Evolutionary conservation across 2,329 filamentous ascomycete species (phyloP), one percentile per base, ranked within the genome.

Genomic region (Pseudogymnoascus sp.): DNA sequence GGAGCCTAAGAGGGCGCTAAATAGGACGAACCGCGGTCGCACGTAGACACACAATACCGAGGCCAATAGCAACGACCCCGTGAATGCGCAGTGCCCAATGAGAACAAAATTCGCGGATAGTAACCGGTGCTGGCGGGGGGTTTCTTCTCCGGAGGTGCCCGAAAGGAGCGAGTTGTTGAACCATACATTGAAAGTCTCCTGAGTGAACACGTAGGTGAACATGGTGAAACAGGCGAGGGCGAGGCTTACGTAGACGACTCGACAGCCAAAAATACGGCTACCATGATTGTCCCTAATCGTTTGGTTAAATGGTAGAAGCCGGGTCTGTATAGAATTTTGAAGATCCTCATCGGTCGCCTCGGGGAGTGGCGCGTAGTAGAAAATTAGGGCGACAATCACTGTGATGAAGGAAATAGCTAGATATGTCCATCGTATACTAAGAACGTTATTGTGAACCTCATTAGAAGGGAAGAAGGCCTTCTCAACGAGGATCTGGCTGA

Each of bases 391-490:
- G 5, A 93, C 78, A 3, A 83, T 78, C 61, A 86, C 88, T 65
- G 88, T 90, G 62, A 91, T 85, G 35, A 87, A 78, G 0, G 88
- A 90, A 65, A 92, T 88, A 64, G 86, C 87, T 28, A 93, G 81
- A 69, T 93, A 93, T 0, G 89, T 89, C 87, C 87, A 93, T 73
- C 93, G 90, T 3, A 93, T 57, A 92, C 74, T 9, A 92, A 85
- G n/a, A 8, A 89, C 80, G 11, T 80, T 77, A 28, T 79, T 81
- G 50, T 57, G 50, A 33, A 33, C 28, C 19, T 35, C 28, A 8
- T 57, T 6, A 21, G 11, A 0, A 4, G 50, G 50, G 76, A 93
- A 93, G 71, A 93, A 90, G 17, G 89, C 87, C 64, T 85, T 87
- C 42, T 89, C 83, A 6, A 89, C 90, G 10, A 95, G 78, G 0